Evolutionary conservation across 1,284 basidiomycete genomes (phyloP).

Genomic region (Ceratobasidium sp.): DNA sequence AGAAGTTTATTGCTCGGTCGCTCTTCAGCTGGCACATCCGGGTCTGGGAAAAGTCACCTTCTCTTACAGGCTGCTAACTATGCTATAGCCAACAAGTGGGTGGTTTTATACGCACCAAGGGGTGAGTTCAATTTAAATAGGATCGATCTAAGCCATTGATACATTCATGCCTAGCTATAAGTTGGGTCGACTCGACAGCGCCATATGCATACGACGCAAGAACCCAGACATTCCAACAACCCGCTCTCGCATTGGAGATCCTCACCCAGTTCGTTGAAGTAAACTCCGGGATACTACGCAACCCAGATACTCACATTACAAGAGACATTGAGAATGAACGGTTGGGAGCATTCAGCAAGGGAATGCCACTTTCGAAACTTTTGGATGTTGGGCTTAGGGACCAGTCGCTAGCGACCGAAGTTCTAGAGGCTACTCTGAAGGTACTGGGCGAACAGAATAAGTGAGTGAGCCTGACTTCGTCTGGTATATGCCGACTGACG

Average conservation of each 20-base stretch:
- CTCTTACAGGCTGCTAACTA: conserved; percentile 85
- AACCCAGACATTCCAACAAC: conserved; percentile 84
- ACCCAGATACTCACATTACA: conserved; percentile 39
- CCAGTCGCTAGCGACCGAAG: conserved; percentile 65
- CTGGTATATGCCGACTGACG: background rate
- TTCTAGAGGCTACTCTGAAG: conserved; percentile 73
- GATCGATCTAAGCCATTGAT: conserved; percentile 3
- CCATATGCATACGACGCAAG: conserved; percentile 78
- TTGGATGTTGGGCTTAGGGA: conserved; percentile 69
- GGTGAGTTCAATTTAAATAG: conserved; percentile 57
- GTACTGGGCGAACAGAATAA: conserved; percentile 74
- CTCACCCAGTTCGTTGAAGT: conserved; percentile 68
- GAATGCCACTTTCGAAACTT: conserved; percentile 68
- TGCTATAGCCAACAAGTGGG: conserved; percentile 75
- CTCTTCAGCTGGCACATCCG: conserved; percentile 72
- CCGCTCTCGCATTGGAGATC: conserved; percentile 67
- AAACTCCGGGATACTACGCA: conserved; percentile 55
- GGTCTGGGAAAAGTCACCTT: conserved; percentile 86
- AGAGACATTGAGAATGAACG: conserved; percentile 58
- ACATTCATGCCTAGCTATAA: conserved; percentile 60
- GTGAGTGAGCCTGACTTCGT: conserved; percentile 56
- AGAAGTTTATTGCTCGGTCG: conserved; percentile 39
- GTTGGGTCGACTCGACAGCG: conserved; percentile 82
- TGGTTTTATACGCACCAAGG: conserved; percentile 89
- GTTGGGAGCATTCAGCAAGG: conserved; percentile 55